Percentiles rank a stretch among this genome's conserved stretches.
phyloP scores from a whole-genome alignment of 257 asterid genomes.

The Thymus mandschuricus region DNA sequence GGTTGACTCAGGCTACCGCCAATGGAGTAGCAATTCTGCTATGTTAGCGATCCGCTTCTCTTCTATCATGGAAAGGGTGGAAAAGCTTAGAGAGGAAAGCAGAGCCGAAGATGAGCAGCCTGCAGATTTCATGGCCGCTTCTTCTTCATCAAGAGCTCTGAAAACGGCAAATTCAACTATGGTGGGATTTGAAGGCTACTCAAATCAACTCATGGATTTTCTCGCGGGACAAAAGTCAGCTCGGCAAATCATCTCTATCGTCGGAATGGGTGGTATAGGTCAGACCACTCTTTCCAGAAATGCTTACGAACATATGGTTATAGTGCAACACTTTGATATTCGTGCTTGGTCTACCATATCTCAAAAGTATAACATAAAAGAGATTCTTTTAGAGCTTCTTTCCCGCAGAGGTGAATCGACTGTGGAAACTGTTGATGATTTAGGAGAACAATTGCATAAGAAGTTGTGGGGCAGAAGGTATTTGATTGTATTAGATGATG shows the following conservation, averaged over 20 bases:
- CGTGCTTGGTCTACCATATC: constrained; percentile 25
- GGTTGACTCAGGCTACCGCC: no score
- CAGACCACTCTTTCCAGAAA: background rate
- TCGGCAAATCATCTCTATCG: constrained; percentile 5
- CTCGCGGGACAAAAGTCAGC: background rate
- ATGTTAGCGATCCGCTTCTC: no score
- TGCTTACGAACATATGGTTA: background rate
- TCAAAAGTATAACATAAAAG: background rate
- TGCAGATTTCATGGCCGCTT: no score
- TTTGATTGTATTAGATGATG: background rate
- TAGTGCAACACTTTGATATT: constrained; percentile 5
- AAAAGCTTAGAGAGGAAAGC: no score
- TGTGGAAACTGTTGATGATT: background rate
- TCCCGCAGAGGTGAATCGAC: background rate
- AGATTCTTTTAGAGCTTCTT: constrained; percentile 7
- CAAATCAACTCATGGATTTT: constrained; percentile 1
- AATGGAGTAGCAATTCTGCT: no score
- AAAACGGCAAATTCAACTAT: background rate
- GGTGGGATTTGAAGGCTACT: constrained; percentile 21
- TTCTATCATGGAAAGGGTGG: no score
- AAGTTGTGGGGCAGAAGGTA: background rate
- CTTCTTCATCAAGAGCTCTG: background rate
- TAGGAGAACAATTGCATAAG: background rate
- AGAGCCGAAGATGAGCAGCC: no score
- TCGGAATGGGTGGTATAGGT: constrained; percentile 23